Conservation (phyloP, 2,329 filamentous ascomycete genomes). For the Fusarium sp. region DNA sequence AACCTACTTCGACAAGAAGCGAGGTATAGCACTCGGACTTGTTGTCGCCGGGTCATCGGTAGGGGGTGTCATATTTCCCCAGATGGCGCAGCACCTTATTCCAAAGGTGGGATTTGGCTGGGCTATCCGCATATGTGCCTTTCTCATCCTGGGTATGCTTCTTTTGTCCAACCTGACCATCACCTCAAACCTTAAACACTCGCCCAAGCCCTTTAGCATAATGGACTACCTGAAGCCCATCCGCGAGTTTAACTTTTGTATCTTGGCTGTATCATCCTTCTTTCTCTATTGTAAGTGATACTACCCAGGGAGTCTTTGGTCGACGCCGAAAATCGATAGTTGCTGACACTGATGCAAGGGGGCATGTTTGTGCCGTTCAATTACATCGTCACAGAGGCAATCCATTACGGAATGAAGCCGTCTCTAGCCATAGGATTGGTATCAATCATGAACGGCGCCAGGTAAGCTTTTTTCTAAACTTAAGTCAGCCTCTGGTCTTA, state of each 20-base stretch:
- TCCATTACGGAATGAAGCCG: conserved; percentile 27
- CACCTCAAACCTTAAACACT: conserved; percentile 29
- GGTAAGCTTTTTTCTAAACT: conserved; percentile 14
- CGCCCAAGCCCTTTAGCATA: conserved; percentile 13
- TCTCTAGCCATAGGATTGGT: conserved; percentile 28
- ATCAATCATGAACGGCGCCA: conserved; percentile 33
- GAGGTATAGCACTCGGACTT: conserved; percentile 68
- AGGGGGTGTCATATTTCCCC: conserved; percentile 62
- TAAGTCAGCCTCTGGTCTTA: not conserved
- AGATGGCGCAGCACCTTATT: conserved; percentile 41
- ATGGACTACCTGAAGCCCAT: conserved; percentile 20
- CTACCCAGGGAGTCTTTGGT: not conserved
- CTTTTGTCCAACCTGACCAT: conserved; percentile 34
- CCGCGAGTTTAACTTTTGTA: conserved; percentile 27
- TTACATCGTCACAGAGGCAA: conserved; percentile 34
- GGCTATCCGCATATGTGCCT: conserved; percentile 69
- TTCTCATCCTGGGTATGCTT: conserved; percentile 48
- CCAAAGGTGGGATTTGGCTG: conserved; percentile 51
- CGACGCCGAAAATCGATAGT: not conserved
- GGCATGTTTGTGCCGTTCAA: conserved; percentile 34
- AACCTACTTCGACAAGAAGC: conserved; percentile 50
- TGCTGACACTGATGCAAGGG: conserved; percentile 17
- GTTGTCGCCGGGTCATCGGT: conserved; percentile 68
- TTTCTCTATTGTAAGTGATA: conserved; percentile 31
- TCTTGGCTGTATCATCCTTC: conserved; percentile 24